phyloP scores from a whole-genome alignment of 1,139 yeast species.

The Lodderomyces parapsilosis region DNA sequence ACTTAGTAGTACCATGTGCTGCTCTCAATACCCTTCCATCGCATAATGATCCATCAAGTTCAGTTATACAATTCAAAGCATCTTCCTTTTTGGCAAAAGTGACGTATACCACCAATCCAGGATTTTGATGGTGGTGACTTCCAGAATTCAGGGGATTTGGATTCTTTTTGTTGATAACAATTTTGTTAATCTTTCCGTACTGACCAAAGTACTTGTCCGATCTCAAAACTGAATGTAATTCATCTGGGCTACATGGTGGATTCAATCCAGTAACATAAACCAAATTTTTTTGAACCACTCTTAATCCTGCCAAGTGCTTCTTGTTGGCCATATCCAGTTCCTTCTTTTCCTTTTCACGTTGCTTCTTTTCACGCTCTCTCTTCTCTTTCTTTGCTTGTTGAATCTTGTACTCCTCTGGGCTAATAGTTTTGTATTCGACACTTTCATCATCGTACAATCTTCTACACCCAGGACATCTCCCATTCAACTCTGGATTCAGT shows the following conservation, averaged over 20 bases:
- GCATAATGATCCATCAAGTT: conserved; percentile 90
- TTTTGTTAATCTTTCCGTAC: conserved; percentile 92
- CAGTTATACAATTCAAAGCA: conserved; percentile 88
- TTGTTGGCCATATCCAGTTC: conserved; percentile 87
- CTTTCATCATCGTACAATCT: conserved; percentile 89
- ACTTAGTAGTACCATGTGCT: conserved; percentile 98
- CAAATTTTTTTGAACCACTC: conserved; percentile 95
- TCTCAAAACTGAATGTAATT: conserved; percentile 77
- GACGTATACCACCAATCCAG: conserved; percentile 93
- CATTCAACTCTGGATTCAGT: conserved; percentile 91
- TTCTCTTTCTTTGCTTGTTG: conserved; percentile 80
- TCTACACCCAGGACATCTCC: conserved; percentile 97
- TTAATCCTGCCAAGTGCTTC: conserved; percentile 93
- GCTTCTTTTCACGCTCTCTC: conserved; percentile 83
- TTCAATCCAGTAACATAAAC: conserved; percentile 96
- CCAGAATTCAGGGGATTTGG: conserved; percentile 38
- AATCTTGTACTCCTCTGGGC: conserved; percentile 79
- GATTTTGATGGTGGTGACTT: conserved; percentile 46
- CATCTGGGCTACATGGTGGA: conserved; percentile 89
- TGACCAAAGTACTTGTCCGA: conserved; percentile 97
- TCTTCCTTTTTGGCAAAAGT: conserved; percentile 92
- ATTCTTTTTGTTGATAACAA: conserved; percentile 83
- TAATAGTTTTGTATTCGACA: conserved; percentile 80
- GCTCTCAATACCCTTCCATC: conserved; percentile 89
- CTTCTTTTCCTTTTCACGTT: conserved; percentile 86